Base-by-base conservation (phyloP, 306 rosid species). In the Medicago ruthenica region DNA sequence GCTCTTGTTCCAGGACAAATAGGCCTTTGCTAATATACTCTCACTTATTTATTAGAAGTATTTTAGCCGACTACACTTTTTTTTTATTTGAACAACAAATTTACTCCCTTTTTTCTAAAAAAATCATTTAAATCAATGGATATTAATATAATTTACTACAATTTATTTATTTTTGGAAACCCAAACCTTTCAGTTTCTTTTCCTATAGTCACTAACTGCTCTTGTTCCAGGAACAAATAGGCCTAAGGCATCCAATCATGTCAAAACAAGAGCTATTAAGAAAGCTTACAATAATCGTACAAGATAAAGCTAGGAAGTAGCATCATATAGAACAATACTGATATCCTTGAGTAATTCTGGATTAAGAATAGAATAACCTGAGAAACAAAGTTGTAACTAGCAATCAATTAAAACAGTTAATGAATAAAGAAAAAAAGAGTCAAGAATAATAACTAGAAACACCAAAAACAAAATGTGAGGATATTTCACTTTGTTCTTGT, bases 131-230 rank as follows among this genome's bases (percentile, higher is more conserved):
- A 40, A n/a, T 12, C 14, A 8, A 8, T 67, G 57, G 40, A 42
- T 44, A 44, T 3, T 44, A 8, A 67, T 67, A 51, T 66, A 17
- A 66, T 41, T 45, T 47, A 42, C n/a, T n/a, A n/a, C 50, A 63
- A 16, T n/a, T 22, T 31, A 34, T 62, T 36, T 62, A 31, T 31
- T n/a, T 37, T 37, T 63, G 22, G 47, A 8, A 62, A 65, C 70
- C 70, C 3, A 17, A 65, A 17, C 10, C 31, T 65, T 63, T 63
- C 42, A 14, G 22, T 36, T 37, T 36, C 15, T 37, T 63, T n/a
- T 63, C 24, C 69, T 63, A 16, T 48, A 9, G 69, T 17, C 69
- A 63, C 14, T 63, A 21, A 63, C n/a, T 15, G 14, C 68, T 63
- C 68, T 63, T 3, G 3, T 36, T 34, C 37, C 44, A 34, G 14